Conservation (phyloP, 768 basidiomycete genomes). For the Boletellus emodensis region DNA sequence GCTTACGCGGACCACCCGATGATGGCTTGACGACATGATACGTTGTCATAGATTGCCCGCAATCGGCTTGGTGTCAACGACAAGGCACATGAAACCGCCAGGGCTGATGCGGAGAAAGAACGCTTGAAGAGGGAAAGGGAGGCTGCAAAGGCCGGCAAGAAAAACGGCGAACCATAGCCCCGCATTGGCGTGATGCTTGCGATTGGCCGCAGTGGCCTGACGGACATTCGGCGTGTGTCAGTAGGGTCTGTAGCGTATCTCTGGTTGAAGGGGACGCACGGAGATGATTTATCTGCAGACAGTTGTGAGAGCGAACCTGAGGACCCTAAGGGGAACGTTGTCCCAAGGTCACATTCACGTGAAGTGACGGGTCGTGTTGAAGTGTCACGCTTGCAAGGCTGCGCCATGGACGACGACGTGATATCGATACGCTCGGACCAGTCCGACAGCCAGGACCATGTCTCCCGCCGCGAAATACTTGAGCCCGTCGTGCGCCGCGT, state of each 20-base stretch:
- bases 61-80: constrained; percentile 92
- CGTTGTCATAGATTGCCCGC: constrained; percentile 67
- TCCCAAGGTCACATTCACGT: constrained; percentile 17
- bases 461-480: constrained; percentile 50
- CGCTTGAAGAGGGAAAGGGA: constrained; percentile 57
- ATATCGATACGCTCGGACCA: constrained; percentile 30
- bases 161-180: constrained; percentile 30
- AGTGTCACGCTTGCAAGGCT: constrained; percentile 11
- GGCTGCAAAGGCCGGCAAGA: constrained; percentile 37
- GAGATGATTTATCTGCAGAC: constrained; percentile 16
- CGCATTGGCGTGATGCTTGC: not conserved
- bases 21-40: not conserved
- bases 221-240: not conserved
- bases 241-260: not conserved
- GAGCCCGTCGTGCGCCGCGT: constrained; percentile 68
- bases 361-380: constrained; percentile 27
- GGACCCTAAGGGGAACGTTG: not conserved
- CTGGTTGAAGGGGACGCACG: not conserved
- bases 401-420: constrained; percentile 32
- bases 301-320: no score
- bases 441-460: constrained; percentile 27
- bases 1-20: constrained; percentile 6
- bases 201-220: not conserved
- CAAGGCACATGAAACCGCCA: constrained; percentile 74
- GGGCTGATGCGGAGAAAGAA: constrained; percentile 54